phyloP scores from a whole-genome alignment of 169 alveolate genomes.

The Plasmodium inui region DNA sequence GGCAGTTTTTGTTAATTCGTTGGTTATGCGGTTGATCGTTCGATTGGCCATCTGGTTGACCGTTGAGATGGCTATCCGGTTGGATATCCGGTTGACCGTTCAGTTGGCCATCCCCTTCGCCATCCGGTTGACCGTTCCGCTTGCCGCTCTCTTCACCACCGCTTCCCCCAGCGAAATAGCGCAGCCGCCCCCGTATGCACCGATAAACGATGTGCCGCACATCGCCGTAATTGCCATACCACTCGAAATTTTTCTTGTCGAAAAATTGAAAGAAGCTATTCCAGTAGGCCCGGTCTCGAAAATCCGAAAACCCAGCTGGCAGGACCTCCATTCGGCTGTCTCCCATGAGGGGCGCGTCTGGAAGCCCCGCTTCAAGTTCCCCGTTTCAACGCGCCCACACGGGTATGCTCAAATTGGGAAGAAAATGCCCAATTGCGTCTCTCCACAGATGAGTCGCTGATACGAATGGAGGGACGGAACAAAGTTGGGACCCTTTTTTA shows the following conservation, averaged over 20 bases:
- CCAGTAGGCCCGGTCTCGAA: conserved; percentile 83
- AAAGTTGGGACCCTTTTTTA: too few species aligned
- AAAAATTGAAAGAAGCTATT: conserved; percentile 78
- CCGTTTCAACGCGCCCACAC: neutral
- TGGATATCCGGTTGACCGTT: neutral
- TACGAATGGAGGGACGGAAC: too few species aligned
- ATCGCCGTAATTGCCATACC: conserved; percentile 81
- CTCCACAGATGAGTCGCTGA: neutral
- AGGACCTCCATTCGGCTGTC: conserved; percentile 47
- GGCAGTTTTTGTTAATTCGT: conserved; percentile 36
- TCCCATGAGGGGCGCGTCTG: neutral
- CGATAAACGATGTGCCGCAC: conserved; percentile 50
- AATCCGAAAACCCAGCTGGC: conserved; percentile 79
- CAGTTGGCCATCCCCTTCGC: neutral
- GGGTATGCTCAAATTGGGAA: neutral
- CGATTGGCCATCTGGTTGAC: neutral
- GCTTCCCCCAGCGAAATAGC: conserved; percentile 4
- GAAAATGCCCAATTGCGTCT: neutral
- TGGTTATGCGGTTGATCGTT: neutral
- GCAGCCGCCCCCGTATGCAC: conserved; percentile 26
- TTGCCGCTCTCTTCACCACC: neutral
- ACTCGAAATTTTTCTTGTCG: conserved; percentile 81
- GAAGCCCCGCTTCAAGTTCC: neutral
- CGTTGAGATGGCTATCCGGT: neutral
- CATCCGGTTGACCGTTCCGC: neutral